A percentile compares a stretch with the other conserved stretches of the same genome.
These are phyloP conservation scores for Fusarium illudens DNA, from an alignment of 2,329 filamentous ascomycete genomes.

Conservation along the genomic window DNA sequence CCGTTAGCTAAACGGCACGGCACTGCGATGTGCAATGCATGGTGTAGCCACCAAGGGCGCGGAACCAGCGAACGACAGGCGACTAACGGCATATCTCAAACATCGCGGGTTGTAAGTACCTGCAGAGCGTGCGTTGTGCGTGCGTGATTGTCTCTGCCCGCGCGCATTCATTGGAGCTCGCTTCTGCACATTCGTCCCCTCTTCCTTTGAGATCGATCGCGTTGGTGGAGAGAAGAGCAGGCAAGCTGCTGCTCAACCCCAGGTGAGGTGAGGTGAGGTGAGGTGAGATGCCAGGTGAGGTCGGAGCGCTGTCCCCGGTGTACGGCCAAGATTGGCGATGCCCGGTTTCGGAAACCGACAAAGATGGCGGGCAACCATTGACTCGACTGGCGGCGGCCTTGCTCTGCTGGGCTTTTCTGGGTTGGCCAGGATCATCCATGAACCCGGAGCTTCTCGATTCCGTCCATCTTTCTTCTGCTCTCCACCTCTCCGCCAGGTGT, in stretches of 20 bases:
- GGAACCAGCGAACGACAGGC: conserved; percentile 20
- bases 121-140: not conserved
- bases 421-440: conserved; percentile 31
- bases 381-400: conserved; percentile 2
- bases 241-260: conserved; percentile 13
- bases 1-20: conserved; percentile 32
- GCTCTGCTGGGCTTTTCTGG: conserved; percentile 1
- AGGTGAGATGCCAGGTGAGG: conserved; percentile 28
- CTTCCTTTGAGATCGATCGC: conserved; percentile 19
- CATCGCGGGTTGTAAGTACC: conserved; percentile 8
- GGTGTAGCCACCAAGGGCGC: conserved; percentile 28
- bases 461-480: conserved; percentile 24
- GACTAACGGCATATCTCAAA: conserved; percentile 17
- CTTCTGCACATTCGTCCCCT: conserved; percentile 8
- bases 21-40: conserved; percentile 36
- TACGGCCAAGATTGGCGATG: conserved; percentile 34
- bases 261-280: conserved; percentile 21
- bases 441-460: conserved; percentile 33
- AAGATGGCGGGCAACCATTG: conserved; percentile 10
- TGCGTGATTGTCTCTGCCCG: conserved; percentile 9
- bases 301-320: conserved; percentile 16
- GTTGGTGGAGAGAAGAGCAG: conserved; percentile 10
- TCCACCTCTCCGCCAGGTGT: conserved; percentile 18
- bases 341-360: conserved; percentile 25
- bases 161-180: conserved; percentile 8